Evolutionary conservation across 208 protist species (phyloP), one percentile per base, ranked within the genome.

Genomic region (Lotmaria passim): DNA sequence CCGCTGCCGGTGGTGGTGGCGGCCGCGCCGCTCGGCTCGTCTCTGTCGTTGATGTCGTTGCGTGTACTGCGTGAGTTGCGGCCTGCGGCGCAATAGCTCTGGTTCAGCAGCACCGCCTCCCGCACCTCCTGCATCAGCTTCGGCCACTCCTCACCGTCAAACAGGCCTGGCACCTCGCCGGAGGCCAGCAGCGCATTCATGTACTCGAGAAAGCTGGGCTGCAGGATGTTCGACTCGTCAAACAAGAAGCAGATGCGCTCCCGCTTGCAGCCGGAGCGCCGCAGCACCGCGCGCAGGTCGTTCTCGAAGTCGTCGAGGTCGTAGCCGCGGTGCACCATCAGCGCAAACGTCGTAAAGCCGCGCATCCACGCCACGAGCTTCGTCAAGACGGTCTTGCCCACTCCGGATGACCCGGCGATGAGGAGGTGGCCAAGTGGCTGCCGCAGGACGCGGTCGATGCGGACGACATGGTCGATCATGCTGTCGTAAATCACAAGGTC

Each of bases 181-280:
- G 91, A 97, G n/a, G 99, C 98, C 24, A 99, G 87, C 5, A 99
- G 84, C 17, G 98, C 98, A 79, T 99, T 99, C 94, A 99, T 99
- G 81, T 99, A 98, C 82, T 99, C 99, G 17, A 99, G 89, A 83
- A 99, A 99, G 58, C 90, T 94, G 23, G 98, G 88, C 72, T 99
- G 93, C 64, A 99, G 85, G 7, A 99, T 96, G 80, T 99, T 99
- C 21, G 91, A 97, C 79, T 99, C 99, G 82, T 99, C 99, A 79
- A 99, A 99, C 43, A 99, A 94, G 85, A 99, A 99, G 76, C 97
- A 99, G 55, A 99, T 98, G 60, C 96, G 97, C 85, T 99, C 98
- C 28, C 97, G 90, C 69, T 97, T 87, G 79, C 93, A 98, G 52
- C 98, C 99, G 21, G 97, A 85, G 41, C 98, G 94, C 15, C 89